Percentiles rank a stretch among this genome's conserved stretches.
Evolutionary conservation across 2,329 filamentous ascomycete genomes (phyloP).

Genomic region (Trichoderma koningii): DNA sequence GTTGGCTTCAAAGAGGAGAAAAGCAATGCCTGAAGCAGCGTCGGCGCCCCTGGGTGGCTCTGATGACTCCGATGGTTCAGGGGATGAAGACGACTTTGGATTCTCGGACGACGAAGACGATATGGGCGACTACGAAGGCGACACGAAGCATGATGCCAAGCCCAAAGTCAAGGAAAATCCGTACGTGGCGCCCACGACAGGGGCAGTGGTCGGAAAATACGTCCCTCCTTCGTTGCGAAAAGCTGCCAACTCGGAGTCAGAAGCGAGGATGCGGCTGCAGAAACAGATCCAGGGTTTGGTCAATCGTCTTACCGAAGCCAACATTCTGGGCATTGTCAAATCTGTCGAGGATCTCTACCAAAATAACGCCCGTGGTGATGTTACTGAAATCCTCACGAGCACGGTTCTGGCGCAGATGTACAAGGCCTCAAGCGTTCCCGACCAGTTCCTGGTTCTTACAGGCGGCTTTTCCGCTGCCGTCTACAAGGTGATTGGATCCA

Average conservation of each 20-base stretch:
- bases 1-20: conserved; percentile 54
- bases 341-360: conserved; percentile 84
- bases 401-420: conserved; percentile 77
- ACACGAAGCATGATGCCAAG: conserved; percentile 37
- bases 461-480: conserved; percentile 87
- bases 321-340: conserved; percentile 78
- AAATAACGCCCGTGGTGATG: conserved; percentile 81
- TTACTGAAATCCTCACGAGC: conserved; percentile 78
- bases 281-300: conserved; percentile 85
- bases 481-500: conserved; percentile 83
- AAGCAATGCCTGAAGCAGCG: conserved; percentile 31
- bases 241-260: conserved; percentile 62
- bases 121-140: conserved; percentile 36
- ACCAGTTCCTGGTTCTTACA: conserved; percentile 87
- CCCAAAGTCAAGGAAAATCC: conserved; percentile 75
- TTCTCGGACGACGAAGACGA: conserved; percentile 36
- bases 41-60: conserved; percentile 30
- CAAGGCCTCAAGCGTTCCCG: conserved; percentile 75
- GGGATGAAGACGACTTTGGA: conserved; percentile 34
- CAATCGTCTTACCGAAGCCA: conserved; percentile 91
- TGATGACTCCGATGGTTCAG: conserved; percentile 29
- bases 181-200: conserved; percentile 71
- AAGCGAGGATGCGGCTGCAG: conserved; percentile 68
- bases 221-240: conserved; percentile 82
- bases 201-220: conserved; percentile 67